A percentile compares a stretch with the other conserved stretches of the same genome.
These are phyloP conservation scores for Candida rishiriensis DNA, from an alignment of 805 yeast species.

Conservation along the genomic window DNA sequence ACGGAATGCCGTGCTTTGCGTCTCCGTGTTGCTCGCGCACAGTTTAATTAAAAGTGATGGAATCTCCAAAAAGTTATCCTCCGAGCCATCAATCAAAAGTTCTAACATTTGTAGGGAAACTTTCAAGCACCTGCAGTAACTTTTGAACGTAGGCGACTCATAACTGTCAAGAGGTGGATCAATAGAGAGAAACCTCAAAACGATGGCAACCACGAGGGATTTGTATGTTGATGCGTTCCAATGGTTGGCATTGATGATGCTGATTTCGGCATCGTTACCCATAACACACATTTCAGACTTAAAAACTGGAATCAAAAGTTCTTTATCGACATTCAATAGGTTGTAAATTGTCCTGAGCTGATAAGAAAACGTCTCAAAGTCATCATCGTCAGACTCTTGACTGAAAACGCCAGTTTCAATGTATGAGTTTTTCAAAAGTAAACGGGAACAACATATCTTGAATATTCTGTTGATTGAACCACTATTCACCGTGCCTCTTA, in stretches of 20 bases:
- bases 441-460: conserved; percentile 50
- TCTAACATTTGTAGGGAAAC: conserved; percentile 42
- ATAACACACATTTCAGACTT: conserved; percentile 56
- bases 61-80: conserved; percentile 41
- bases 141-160: conserved; percentile 10
- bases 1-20: too few relatives aligned
- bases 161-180: conserved; percentile 16
- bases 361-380: conserved; percentile 60
- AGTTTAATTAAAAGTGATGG: conserved; percentile 11
- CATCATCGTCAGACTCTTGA: conserved; percentile 40
- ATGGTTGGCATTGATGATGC: conserved; percentile 35
- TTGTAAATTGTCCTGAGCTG: conserved; percentile 49
- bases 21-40: conserved; percentile 10
- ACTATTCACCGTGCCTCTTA: conserved; percentile 37
- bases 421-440: conserved; percentile 38
- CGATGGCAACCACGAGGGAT: conserved; percentile 42
- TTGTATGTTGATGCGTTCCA: conserved; percentile 62
- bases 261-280: conserved; percentile 39
- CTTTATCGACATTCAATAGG: conserved; percentile 44
- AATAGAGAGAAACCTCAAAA: conserved; percentile 41
- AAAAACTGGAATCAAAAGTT: conserved; percentile 42
- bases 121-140: conserved; percentile 36
- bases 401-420: conserved; percentile 24
- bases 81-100: conserved; percentile 52
- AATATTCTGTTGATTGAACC: conserved; percentile 62